Evolutionary conservation across 2,329 filamentous ascomycete genomes (phyloP).

Genomic region (Didymella lethalis): DNA sequence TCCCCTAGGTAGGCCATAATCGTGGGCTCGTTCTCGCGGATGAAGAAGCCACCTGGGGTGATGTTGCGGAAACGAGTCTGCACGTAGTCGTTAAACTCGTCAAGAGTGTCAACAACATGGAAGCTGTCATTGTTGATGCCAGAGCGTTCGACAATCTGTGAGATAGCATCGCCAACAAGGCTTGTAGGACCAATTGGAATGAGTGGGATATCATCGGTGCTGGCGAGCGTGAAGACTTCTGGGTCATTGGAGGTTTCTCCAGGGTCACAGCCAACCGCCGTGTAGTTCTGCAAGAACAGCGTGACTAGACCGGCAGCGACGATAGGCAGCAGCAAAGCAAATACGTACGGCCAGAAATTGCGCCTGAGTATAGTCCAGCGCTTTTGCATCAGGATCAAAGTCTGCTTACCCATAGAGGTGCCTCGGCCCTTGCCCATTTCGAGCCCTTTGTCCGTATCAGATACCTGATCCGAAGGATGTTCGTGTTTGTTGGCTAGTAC

Average conservation of each 20-base stretch:
- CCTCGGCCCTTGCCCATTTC: conserved; percentile 71
- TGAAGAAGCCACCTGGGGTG: conserved; percentile 80
- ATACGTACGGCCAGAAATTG: conserved; percentile 78
- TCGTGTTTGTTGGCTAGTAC: conserved; percentile 30
- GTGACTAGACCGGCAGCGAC: conserved; percentile 80
- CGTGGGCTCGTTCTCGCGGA: conserved; percentile 68
- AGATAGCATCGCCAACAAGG: conserved; percentile 37
- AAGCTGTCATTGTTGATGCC: conserved; percentile 45
- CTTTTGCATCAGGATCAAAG: conserved; percentile 78
- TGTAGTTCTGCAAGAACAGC: conserved; percentile 71
- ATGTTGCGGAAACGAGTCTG: conserved; percentile 69
- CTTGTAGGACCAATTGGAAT: conserved; percentile 54
- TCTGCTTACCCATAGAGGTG: conserved; percentile 75
- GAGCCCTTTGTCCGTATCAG: conserved; percentile 41
- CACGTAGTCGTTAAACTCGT: conserved; percentile 74
- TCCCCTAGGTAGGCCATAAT: conserved; percentile 77
- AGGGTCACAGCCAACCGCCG: conserved; percentile 58
- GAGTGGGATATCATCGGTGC: conserved; percentile 33
- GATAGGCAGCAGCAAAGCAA: conserved; percentile 79
- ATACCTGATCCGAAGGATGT: conserved; percentile 39
- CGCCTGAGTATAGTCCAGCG: conserved; percentile 77
- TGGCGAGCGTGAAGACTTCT: conserved; percentile 39
- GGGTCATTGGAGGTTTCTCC: conserved; percentile 46
- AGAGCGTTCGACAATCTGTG: conserved; percentile 40
- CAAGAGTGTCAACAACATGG: conserved; percentile 67